phyloP scores from a whole-genome alignment of 495 filamentous ascomycete species.

The Trichoderma orchidacearum region DNA sequence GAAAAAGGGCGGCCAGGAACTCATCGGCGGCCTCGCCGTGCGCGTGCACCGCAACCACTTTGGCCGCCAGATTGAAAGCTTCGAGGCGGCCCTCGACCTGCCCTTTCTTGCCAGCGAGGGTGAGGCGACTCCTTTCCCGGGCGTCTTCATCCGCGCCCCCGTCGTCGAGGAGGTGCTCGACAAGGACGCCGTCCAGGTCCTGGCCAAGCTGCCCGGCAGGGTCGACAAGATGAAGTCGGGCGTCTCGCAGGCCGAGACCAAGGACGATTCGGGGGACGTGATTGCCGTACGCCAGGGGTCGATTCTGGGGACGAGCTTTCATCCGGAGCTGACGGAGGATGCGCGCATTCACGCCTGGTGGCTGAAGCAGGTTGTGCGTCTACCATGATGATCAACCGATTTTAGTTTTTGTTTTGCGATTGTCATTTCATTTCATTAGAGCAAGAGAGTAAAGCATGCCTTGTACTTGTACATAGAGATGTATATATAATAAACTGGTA shows the following conservation, averaged over 20 bases:
- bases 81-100: slow-evolving; percentile 63
- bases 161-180: slow-evolving; percentile 76
- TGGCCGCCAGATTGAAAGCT: slow-evolving; percentile 86
- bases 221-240: slow-evolving; percentile 12
- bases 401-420: neutral
- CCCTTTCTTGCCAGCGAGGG: slow-evolving; percentile 48
- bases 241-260: slow-evolving; percentile 6
- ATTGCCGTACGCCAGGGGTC: slow-evolving; percentile 87
- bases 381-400: neutral
- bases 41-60: slow-evolving; percentile 93
- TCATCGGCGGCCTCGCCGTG: slow-evolving; percentile 86
- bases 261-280: slow-evolving; percentile 56
- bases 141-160: slow-evolving; percentile 88
- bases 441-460: too few relatives aligned
- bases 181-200: slow-evolving; percentile 23
- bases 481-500: too few relatives aligned
- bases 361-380: slow-evolving; percentile 55
- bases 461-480: too few relatives aligned
- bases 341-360: slow-evolving; percentile 89
- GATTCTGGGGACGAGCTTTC: slow-evolving; percentile 93
- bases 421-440: too few relatives aligned
- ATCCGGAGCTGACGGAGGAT: slow-evolving; percentile 88
- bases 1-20: slow-evolving; percentile 82
- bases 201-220: slow-evolving; percentile 39
- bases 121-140: slow-evolving; percentile 44